Percentiles rank a stretch among this genome's conserved stretches.
Conservation (phyloP, 345 rosid genomes). For the Hibiscus syriacus region DNA sequence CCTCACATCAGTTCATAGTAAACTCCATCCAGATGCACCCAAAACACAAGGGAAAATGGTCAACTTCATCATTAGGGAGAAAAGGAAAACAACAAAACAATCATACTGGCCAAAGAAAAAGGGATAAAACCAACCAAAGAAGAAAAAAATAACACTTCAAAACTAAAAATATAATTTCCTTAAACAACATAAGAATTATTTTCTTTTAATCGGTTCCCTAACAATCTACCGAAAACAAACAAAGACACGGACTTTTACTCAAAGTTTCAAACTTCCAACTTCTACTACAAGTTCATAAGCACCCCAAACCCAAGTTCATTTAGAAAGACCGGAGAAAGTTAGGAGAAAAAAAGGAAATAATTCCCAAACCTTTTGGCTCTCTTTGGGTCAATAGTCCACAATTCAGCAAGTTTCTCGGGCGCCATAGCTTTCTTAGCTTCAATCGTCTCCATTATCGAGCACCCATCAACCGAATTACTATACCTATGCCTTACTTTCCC, state of each 20-base stretch:
- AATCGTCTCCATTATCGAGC: conserved; percentile 47
- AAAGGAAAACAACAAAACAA: background rate
- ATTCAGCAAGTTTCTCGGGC: conserved; percentile 80
- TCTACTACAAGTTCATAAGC: background rate
- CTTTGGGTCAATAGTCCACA: conserved; percentile 79
- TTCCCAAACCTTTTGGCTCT: conserved; percentile 72
- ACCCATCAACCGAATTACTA: conserved; percentile 73
- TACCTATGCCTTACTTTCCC: conserved; percentile 56
- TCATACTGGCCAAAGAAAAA: background rate
- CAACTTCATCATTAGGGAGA: background rate
- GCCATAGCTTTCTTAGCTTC: conserved; percentile 97
- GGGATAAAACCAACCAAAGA: background rate
- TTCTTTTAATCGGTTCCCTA: background rate
- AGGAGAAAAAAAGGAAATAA: background rate
- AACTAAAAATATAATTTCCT: background rate
- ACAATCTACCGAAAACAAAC: background rate
- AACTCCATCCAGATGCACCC: background rate
- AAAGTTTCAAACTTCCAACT: background rate
- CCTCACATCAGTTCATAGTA: too few relatives aligned
- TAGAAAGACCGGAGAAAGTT: background rate
- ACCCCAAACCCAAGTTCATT: background rate
- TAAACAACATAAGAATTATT: background rate
- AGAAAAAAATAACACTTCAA: background rate
- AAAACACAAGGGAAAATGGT: background rate
- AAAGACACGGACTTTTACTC: background rate